Evolutionary conservation across 768 basidiomycete genomes (phyloP).

Genomic region (Strobilomyces echinocephalus): DNA sequence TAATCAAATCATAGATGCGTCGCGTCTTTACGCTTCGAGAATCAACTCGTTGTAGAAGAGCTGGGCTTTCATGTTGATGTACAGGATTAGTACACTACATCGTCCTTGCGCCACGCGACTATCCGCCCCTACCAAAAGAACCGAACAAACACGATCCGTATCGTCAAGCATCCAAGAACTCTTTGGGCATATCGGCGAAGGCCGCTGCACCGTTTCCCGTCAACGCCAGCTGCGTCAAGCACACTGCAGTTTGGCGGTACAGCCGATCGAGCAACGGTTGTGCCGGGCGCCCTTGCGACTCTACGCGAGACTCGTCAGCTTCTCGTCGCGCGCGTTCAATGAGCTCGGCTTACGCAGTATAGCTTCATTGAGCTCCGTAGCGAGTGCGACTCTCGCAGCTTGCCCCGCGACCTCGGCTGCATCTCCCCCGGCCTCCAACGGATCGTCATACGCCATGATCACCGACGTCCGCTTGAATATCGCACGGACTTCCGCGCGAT

Average conservation of each 20-base stretch:
- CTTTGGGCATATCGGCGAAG: constrained; percentile 74
- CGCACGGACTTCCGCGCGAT: constrained; percentile 57
- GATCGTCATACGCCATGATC: constrained; percentile 77
- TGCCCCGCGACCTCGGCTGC: constrained; percentile 66
- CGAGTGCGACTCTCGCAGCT: constrained; percentile 58
- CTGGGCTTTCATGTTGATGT: constrained; percentile 9
- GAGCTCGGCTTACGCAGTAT: constrained; percentile 61
- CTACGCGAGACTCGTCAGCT: constrained; percentile 34
- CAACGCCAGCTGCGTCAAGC: constrained; percentile 66
- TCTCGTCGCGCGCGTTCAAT: not conserved
- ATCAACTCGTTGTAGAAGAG: constrained; percentile 3
- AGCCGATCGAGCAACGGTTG: constrained; percentile 70
- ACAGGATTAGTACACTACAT: constrained; percentile 17
- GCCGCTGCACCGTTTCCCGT: constrained; percentile 73
- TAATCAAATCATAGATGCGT: constrained; percentile 17
- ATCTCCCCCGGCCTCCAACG: constrained; percentile 59
- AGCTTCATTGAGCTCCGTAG: constrained; percentile 74
- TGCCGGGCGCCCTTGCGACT: constrained; percentile 71
- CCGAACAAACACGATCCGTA: too few relatives aligned
- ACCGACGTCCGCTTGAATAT: constrained; percentile 73
- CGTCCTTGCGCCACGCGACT: not conserved
- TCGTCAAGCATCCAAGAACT: constrained; percentile 53
- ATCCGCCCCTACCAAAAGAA: not conserved
- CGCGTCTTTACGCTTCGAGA: not conserved
- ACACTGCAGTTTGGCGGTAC: constrained; percentile 69